Conservation (phyloP, 805 yeast genomes). For the Cyberlindnera maritima region DNA sequence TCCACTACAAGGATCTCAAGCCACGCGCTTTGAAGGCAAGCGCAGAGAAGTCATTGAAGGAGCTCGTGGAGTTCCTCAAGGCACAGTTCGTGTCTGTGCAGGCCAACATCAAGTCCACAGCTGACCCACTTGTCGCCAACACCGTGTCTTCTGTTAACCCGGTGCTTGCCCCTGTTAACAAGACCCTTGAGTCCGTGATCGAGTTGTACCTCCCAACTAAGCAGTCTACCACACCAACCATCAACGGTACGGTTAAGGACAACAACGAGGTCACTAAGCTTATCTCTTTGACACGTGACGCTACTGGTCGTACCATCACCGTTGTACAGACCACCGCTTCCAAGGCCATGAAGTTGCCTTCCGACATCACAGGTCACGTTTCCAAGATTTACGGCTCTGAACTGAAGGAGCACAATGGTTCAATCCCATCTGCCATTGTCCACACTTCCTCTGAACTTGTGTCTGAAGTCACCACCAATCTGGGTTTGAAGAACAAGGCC, state of each 20-base stretch:
- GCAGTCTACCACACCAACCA: not conserved
- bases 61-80: not conserved
- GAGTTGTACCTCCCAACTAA: conserved; percentile 14
- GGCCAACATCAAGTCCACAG: conserved; percentile 6
- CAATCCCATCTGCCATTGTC: conserved; percentile 15
- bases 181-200: conserved; percentile 13
- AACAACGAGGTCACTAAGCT: conserved; percentile 14
- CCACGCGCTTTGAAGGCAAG: conserved; percentile 5
- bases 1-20: conserved; percentile 8
- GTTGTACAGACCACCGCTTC: conserved; percentile 11
- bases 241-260: not conserved
- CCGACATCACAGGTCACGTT: conserved; percentile 9
- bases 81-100: not conserved
- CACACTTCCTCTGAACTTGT: conserved; percentile 17
- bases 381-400: conserved; percentile 14
- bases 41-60: not conserved
- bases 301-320: conserved; percentile 13
- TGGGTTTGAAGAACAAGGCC: conserved; percentile 13
- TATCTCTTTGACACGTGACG: conserved; percentile 12
- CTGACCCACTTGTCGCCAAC: conserved; percentile 13
- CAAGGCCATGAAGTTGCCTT: conserved; percentile 11
- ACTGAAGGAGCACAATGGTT: conserved; percentile 12
- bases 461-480: conserved; percentile 10
- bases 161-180: conserved; percentile 19
- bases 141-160: conserved; percentile 16